Evolutionary conservation across 805 yeast species (phyloP).

Genomic region (Candida verbasci): DNA sequence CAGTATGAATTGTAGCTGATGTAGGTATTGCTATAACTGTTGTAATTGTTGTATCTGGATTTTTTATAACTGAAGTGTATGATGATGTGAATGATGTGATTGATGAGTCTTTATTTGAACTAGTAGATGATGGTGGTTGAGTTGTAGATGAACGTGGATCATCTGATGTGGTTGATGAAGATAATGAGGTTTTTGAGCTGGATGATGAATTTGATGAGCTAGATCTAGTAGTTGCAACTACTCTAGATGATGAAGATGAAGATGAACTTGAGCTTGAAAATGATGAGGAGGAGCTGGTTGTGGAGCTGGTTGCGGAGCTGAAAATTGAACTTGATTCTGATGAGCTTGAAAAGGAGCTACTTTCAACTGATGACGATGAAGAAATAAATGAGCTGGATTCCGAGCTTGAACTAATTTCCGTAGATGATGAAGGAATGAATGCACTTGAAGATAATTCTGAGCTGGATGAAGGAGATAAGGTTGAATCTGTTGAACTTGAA

Average conservation of each 20-base stretch:
- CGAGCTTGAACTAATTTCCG: background rate
- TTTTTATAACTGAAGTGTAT: conserved; percentile 11
- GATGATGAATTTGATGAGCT: conserved; percentile 10
- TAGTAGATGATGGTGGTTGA: conserved; percentile 9
- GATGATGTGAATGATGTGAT: conserved; percentile 12
- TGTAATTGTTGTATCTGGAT: conserved; percentile 35
- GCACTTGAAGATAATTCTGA: background rate
- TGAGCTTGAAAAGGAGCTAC: background rate
- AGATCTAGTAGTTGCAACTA: conserved; percentile 1
- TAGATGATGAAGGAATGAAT: background rate
- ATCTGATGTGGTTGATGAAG: conserved; percentile 8
- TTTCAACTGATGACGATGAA: background rate
- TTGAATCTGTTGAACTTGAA: too few species aligned
- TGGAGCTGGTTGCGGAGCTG: background rate
- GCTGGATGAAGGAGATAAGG: background rate
- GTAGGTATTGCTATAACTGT: conserved; percentile 37
- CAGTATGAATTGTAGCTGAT: conserved; percentile 15
- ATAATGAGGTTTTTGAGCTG: conserved; percentile 9
- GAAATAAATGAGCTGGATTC: background rate
- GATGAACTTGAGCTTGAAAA: background rate
- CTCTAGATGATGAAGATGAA: background rate
- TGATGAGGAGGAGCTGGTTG: background rate
- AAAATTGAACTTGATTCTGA: background rate
- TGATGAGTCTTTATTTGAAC: conserved; percentile 4
- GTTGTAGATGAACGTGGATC: conserved; percentile 6